These are phyloP conservation scores for Hygrocybe coccinea DNA, from an alignment of 768 basidiomycete species.

Conservation along the genomic window DNA sequence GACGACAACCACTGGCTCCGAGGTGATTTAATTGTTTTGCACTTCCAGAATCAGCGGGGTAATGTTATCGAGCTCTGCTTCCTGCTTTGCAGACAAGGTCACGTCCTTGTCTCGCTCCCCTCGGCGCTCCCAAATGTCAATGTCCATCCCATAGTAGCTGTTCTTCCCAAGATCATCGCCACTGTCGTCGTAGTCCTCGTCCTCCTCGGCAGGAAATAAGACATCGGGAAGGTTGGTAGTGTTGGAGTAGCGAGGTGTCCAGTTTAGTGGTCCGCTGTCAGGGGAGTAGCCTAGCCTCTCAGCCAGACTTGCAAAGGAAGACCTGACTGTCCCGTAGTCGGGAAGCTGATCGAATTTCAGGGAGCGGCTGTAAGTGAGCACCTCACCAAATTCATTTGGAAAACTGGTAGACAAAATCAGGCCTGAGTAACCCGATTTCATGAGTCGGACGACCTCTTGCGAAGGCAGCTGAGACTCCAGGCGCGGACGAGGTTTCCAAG, in stretches of 20 bases:
- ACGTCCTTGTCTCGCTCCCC: slow-evolving; percentile 15
- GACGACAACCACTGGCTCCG: too few species aligned
- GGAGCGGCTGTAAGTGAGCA: slow-evolving; percentile 21
- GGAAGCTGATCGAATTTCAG: slow-evolving; percentile 21
- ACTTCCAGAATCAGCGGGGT: slow-evolving; percentile 15
- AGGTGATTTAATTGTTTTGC: neutral
- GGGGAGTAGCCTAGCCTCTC: slow-evolving; percentile 12
- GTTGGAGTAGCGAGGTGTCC: slow-evolving; percentile 16
- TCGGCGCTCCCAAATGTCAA: slow-evolving; percentile 16
- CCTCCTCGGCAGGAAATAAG: slow-evolving; percentile 12
- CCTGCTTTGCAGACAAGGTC: slow-evolving; percentile 9
- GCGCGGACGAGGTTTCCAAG: slow-evolving; percentile 26
- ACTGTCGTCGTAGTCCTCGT: slow-evolving; percentile 1
- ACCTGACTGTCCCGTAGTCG: slow-evolving; percentile 14
- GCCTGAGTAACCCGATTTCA: slow-evolving; percentile 15
- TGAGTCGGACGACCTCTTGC: slow-evolving; percentile 14
- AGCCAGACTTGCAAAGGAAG: slow-evolving; percentile 13
- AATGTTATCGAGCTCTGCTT: slow-evolving; percentile 12
- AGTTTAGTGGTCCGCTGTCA: slow-evolving; percentile 17
- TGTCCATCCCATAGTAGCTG: slow-evolving; percentile 17
- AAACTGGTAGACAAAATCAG: slow-evolving; percentile 15
- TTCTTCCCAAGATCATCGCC: slow-evolving; percentile 11
- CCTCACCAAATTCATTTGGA: slow-evolving; percentile 19
- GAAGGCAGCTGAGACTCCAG: slow-evolving; percentile 13
- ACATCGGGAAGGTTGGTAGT: slow-evolving; percentile 12